These are phyloP conservation scores for Oemleria cerasiformis DNA, from an alignment of 306 rosid genomes.

Conservation along the genomic window DNA sequence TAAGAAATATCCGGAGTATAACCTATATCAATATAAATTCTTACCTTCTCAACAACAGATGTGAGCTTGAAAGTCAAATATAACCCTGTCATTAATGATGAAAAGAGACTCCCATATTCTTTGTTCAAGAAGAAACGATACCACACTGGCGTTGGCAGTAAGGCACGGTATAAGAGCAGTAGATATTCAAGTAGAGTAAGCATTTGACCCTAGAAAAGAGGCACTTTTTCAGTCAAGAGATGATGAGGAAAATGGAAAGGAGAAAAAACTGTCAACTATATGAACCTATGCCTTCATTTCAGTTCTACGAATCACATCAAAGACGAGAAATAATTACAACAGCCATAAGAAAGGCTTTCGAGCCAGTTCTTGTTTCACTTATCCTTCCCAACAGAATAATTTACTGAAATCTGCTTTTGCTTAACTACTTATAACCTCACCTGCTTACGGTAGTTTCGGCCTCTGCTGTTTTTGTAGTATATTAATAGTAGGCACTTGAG, in stretches of 20 bases:
- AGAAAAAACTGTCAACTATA: neutral
- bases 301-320: slow-evolving; percentile 9
- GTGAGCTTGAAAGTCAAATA: slow-evolving; percentile 96
- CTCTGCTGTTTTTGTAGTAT: slow-evolving; percentile 89
- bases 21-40: neutral
- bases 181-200: slow-evolving; percentile 85
- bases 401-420: slow-evolving; percentile 10
- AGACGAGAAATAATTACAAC: slow-evolving; percentile 1
- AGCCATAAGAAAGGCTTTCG: slow-evolving; percentile 5
- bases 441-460: slow-evolving; percentile 92
- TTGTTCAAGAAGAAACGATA: slow-evolving; percentile 98
- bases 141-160: slow-evolving; percentile 97
- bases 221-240: slow-evolving; percentile 30
- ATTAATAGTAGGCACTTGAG: slow-evolving; percentile 74
- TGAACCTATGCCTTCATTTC: slow-evolving; percentile 5
- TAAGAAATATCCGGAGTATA: neutral
- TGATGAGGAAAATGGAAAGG: neutral
- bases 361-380: slow-evolving; percentile 2
- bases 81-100: slow-evolving; percentile 89
- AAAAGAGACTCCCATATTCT: slow-evolving; percentile 95
- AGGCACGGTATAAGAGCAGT: slow-evolving; percentile 86
- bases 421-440: slow-evolving; percentile 40
- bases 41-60: slow-evolving; percentile 93
- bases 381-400: slow-evolving; percentile 10
- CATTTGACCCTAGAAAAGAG: slow-evolving; percentile 79